Conservation (phyloP, 2,329 filamentous ascomycete species). For the Epichloe hybrida region DNA sequence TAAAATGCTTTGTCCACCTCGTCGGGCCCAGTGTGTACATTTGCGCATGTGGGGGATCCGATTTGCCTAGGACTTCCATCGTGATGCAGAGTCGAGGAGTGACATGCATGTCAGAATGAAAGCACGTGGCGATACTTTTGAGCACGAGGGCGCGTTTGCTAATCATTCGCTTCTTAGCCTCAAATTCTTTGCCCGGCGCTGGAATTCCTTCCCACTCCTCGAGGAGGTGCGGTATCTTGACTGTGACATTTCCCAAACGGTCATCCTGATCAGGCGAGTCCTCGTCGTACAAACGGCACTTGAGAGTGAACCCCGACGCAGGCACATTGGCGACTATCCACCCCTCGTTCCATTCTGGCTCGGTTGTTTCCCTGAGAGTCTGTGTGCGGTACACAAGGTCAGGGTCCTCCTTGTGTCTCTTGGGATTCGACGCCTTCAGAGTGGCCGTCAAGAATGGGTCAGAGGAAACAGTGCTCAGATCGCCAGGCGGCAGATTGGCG, state of each 20-base stretch:
- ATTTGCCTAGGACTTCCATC: constrained; percentile 64
- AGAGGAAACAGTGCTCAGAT: constrained; percentile 62
- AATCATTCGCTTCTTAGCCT: constrained; percentile 69
- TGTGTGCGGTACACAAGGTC: constrained; percentile 59
- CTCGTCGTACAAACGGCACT: constrained; percentile 81
- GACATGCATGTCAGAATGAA: constrained; percentile 50
- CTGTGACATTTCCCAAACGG: constrained; percentile 71
- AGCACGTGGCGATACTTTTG: constrained; percentile 51
- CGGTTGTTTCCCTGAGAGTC: constrained; percentile 56
- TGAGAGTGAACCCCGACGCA: constrained; percentile 65
- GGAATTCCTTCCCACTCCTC: constrained; percentile 57
- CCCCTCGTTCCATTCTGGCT: constrained; percentile 70
- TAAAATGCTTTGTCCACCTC: constrained; percentile 71
- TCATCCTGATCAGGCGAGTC: constrained; percentile 80
- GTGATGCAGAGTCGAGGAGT: constrained; percentile 59
- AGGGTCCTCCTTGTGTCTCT: constrained; percentile 76
- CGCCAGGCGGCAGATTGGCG: constrained; percentile 67
- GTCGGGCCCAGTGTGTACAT: constrained; percentile 70
- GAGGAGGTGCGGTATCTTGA: constrained; percentile 45
- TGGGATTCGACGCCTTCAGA: constrained; percentile 55
- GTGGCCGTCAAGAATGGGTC: constrained; percentile 75
- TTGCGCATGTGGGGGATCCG: constrained; percentile 52
- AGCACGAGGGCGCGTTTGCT: constrained; percentile 78
- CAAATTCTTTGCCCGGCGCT: constrained; percentile 43
- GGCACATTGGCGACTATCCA: constrained; percentile 88